These are phyloP conservation scores for Discostella stelligeroides DNA, from an alignment of 108 stramenopile genomes.

Conservation along the genomic window DNA sequence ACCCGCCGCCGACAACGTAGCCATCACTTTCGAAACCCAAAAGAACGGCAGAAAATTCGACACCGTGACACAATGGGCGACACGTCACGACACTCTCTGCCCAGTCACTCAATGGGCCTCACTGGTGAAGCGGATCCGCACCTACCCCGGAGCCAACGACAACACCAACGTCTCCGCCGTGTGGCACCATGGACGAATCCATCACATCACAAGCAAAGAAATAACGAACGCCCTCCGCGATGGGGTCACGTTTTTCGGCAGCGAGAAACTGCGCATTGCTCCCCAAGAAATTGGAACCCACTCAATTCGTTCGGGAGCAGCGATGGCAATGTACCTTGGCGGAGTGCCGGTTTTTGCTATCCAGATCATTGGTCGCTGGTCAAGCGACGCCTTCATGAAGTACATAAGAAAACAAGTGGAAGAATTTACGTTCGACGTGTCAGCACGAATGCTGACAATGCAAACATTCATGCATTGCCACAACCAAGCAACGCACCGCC, in stretches of 20 bases:
- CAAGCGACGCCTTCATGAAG: not conserved
- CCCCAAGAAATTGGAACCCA: slow-evolving; percentile 12
- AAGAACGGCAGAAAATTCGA: too few species aligned
- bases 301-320: slow-evolving; percentile 9
- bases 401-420: not conserved
- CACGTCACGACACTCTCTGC: too few species aligned
- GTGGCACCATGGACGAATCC: too few species aligned
- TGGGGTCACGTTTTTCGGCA: not conserved
- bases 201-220: not conserved
- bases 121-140: too few species aligned
- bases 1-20: too few species aligned
- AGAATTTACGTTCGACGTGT: not conserved
- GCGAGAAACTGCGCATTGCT: not conserved
- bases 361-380: slow-evolving; percentile 12
- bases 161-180: too few species aligned
- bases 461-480: not conserved
- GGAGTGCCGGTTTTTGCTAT: slow-evolving; percentile 12
- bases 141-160: too few species aligned
- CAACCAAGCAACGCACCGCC: too few species aligned
- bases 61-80: too few species aligned
- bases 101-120: too few species aligned
- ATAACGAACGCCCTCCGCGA: not conserved
- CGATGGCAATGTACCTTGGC: slow-evolving; percentile 25
- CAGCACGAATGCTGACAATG: not conserved
- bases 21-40: too few species aligned